Evolutionary conservation across 106 monocot genomes (phyloP).

Genomic region (Cymbidium sinense): DNA sequence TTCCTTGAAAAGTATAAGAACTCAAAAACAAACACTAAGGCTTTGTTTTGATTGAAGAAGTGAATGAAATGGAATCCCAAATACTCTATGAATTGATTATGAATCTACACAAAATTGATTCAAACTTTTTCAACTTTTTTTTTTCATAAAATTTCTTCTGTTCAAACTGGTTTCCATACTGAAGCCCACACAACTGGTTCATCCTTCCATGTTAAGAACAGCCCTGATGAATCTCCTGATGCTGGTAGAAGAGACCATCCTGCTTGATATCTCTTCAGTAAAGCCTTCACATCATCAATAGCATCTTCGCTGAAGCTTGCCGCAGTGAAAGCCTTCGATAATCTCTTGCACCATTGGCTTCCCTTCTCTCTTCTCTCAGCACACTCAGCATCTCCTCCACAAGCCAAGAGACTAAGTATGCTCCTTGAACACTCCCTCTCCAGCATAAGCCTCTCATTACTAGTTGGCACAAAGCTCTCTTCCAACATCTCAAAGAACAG

Average conservation of each 20-base stretch:
- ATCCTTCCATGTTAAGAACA: constrained; percentile 61
- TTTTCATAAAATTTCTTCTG: background rate
- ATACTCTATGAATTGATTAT: background rate
- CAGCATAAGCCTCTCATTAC: constrained; percentile 50
- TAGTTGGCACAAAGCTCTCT: constrained; percentile 44
- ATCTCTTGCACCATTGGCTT: constrained; percentile 33
- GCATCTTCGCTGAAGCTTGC: constrained; percentile 39
- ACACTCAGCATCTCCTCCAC: constrained; percentile 12
- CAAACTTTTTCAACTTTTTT: background rate
- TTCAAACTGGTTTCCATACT: constrained; percentile 39
- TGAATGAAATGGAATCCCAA: background rate
- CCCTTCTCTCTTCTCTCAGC: constrained; percentile 54
- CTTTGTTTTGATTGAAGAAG: background rate
- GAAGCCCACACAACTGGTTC: constrained; percentile 61
- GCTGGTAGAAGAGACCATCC: constrained; percentile 38
- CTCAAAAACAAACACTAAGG: background rate
- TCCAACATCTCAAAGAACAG: constrained; percentile 46
- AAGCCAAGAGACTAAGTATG: constrained; percentile 36
- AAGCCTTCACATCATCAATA: constrained; percentile 34
- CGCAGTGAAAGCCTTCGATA: constrained; percentile 18
- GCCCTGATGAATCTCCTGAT: constrained; percentile 10
- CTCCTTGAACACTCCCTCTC: constrained; percentile 47
- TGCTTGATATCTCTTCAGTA: constrained; percentile 30
- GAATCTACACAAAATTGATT: background rate
- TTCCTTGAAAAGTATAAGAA: background rate